phyloP scores from a whole-genome alignment of 129 eudicot species.

The Flaveria brownii region DNA sequence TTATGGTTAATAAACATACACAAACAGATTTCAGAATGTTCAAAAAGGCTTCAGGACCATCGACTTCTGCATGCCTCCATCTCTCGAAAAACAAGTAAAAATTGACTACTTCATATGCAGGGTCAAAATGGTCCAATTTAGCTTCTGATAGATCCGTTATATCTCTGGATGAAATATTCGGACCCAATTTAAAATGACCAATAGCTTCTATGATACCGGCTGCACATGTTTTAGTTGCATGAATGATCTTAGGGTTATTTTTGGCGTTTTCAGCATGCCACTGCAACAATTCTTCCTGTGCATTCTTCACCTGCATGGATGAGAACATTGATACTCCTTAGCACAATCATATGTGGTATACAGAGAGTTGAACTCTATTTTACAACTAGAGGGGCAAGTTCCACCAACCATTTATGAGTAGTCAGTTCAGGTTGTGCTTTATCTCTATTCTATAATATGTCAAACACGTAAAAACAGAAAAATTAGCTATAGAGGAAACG shows the following conservation, averaged over 20 bases:
- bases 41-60: conserved; percentile 52
- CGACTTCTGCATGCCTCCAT: conserved; percentile 87
- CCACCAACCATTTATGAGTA: neutral
- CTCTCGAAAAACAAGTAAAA: conserved; percentile 76
- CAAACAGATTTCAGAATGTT: conserved; percentile 60
- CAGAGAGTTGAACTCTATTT: conserved; percentile 25
- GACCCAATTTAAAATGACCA: conserved; percentile 86
- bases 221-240: conserved; percentile 93
- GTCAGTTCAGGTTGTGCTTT: neutral
- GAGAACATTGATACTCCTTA: neutral
- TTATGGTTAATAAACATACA: conserved; percentile 42
- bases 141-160: conserved; percentile 50
- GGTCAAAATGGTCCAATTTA: conserved; percentile 68
- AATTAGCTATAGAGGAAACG: neutral
- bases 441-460: neutral
- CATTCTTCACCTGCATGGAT: conserved; percentile 76
- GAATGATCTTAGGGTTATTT: conserved; percentile 81
- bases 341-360: neutral
- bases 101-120: conserved; percentile 83
- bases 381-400: neutral
- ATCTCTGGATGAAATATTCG: conserved; percentile 75
- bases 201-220: conserved; percentile 92
- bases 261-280: conserved; percentile 91
- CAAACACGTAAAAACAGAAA: neutral
- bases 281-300: conserved; percentile 96